Conservation (phyloP, 2,329 filamentous ascomycete species). For the Aureobasidium mangrovei region DNA sequence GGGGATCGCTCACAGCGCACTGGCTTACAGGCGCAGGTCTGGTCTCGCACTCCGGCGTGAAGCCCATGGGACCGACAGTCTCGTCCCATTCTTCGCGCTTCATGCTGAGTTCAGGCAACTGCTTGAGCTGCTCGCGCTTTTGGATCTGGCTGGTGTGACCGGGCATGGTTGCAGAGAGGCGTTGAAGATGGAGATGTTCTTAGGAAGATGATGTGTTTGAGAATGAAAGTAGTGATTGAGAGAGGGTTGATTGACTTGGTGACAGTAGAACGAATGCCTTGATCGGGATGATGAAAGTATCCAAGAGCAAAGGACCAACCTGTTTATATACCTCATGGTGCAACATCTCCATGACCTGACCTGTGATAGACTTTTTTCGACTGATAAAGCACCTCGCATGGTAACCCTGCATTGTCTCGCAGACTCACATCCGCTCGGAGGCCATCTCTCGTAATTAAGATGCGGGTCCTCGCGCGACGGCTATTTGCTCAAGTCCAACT, state of each 20-base stretch:
- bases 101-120: constrained; percentile 19
- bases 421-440: neutral
- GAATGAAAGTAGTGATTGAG: neutral
- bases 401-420: constrained; percentile 8
- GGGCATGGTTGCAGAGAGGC: constrained; percentile 1
- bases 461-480: neutral
- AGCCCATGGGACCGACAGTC: constrained; percentile 19
- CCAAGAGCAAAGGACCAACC: neutral
- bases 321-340: neutral
- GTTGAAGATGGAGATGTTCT: neutral
- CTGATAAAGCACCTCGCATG: constrained; percentile 12
- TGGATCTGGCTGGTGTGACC: constrained; percentile 3
- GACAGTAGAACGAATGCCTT: neutral
- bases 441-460: neutral
- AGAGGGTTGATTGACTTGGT: neutral
- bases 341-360: constrained; percentile 2
- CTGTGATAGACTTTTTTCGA: constrained; percentile 6
- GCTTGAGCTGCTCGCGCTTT: constrained; percentile 16
- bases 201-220: neutral
- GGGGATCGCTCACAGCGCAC: neutral
- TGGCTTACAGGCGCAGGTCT: neutral
- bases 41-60: constrained; percentile 15
- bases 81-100: constrained; percentile 21
- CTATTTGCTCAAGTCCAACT: neutral
- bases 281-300: neutral